Percentiles rank a stretch among this genome's conserved stretches.
Conservation (phyloP, 116 monocot species). For the Zostera marina region DNA sequence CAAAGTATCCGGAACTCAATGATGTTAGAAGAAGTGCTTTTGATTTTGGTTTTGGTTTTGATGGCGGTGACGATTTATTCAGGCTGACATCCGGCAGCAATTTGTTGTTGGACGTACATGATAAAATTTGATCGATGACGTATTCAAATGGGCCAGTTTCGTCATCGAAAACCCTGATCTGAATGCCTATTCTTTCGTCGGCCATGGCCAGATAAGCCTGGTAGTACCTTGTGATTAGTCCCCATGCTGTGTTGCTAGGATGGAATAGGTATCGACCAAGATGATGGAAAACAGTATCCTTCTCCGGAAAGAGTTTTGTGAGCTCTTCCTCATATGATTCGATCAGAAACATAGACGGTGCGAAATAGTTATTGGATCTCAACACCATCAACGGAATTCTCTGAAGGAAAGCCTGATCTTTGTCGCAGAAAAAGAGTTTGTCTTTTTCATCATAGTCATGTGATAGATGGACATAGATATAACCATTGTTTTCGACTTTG, state of each 20-base stretch:
- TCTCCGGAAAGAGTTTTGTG: conserved; percentile 15
- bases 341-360: conserved; percentile 17
- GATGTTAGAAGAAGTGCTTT: conserved; percentile 38
- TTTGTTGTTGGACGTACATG: conserved; percentile 9
- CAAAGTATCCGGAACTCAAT: conserved; percentile 21
- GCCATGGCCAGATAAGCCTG: conserved; percentile 14
- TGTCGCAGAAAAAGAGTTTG: conserved; percentile 21
- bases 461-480: conserved; percentile 14
- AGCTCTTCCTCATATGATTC: conserved; percentile 16
- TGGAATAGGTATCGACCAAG: conserved; percentile 29
- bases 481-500: neutral
- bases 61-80: neutral
- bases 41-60: conserved; percentile 1
- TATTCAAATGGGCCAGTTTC: conserved; percentile 3
- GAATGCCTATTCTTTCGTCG: conserved; percentile 15
- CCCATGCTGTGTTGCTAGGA: conserved; percentile 22
- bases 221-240: conserved; percentile 22
- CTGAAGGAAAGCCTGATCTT: conserved; percentile 12
- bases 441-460: conserved; percentile 15
- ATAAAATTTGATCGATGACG: conserved; percentile 17
- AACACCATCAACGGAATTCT: conserved; percentile 18
- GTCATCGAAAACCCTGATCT: conserved; percentile 18
- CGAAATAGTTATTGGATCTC: conserved; percentile 19
- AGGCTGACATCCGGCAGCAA: conserved; percentile 18
- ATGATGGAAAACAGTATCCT: conserved; percentile 27